phyloP scores from a whole-genome alignment of 225 moss, liverwort and hornwort species.

The Physcomitrium patens region DNA sequence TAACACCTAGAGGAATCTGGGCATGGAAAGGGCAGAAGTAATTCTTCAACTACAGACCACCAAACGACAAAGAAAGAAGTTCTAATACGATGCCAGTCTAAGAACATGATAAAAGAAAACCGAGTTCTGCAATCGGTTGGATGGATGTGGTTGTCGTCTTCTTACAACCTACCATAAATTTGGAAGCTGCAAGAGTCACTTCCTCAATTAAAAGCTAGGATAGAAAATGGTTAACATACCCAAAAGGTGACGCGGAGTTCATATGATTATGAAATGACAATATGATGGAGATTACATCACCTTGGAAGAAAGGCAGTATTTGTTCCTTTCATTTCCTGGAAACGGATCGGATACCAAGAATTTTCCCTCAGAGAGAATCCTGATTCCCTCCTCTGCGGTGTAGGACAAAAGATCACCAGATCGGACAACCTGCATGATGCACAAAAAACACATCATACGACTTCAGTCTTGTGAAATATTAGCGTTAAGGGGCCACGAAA shows the following conservation, averaged over 20 bases:
- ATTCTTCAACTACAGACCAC: slow-evolving; percentile 6
- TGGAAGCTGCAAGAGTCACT: no score
- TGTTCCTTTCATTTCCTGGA: slow-evolving; percentile 95
- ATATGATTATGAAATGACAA: background rate
- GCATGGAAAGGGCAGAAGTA: background rate
- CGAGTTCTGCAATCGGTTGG: background rate
- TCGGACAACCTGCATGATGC: slow-evolving; percentile 69
- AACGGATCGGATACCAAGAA: slow-evolving; percentile 92
- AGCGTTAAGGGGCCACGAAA: background rate
- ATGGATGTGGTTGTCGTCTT: background rate
- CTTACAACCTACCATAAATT: background rate
- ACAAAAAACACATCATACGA: background rate
- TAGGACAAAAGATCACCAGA: slow-evolving; percentile 93
- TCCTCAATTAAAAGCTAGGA: background rate
- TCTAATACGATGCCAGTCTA: background rate
- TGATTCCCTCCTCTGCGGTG: slow-evolving; percentile 88
- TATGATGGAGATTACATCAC: slow-evolving; percentile 27
- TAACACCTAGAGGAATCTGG: slow-evolving; percentile 90
- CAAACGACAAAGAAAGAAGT: background rate
- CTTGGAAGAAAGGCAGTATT: slow-evolving; percentile 96
- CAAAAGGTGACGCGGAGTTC: background rate
- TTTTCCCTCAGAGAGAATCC: slow-evolving; percentile 79
- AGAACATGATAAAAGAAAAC: background rate
- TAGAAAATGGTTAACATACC: background rate
- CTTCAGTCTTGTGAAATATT: background rate